A percentile compares a stretch with the other conserved stretches of the same genome.
These are phyloP conservation scores for Lablab purpureus DNA, from an alignment of 306 rosid species.

Conservation along the genomic window DNA sequence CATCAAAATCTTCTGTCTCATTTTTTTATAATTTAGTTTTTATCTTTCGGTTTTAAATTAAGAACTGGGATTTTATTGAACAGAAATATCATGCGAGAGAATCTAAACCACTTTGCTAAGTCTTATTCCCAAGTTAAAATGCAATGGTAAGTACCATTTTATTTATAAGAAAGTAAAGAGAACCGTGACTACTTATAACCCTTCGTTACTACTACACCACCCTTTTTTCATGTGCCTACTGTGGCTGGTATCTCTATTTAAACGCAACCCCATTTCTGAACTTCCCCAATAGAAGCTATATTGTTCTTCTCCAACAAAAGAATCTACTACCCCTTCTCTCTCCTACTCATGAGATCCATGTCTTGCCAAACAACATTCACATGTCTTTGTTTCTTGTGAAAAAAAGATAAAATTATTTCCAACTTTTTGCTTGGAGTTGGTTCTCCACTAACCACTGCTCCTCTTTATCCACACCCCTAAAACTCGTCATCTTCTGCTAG, in stretches of 20 bases:
- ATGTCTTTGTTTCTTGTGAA: slow-evolving; percentile 78
- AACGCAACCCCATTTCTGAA: slow-evolving; percentile 4
- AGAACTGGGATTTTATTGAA: not conserved
- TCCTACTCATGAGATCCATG: slow-evolving; percentile 68
- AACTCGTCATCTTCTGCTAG: slow-evolving; percentile 53
- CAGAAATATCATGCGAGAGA: not conserved
- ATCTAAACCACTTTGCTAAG: not conserved
- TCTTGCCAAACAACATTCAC: slow-evolving; percentile 86
- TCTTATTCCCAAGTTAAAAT: slow-evolving; percentile 5
- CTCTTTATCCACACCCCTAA: slow-evolving; percentile 58
- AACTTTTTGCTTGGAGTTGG: slow-evolving; percentile 56
- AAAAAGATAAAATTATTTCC: slow-evolving; percentile 50
- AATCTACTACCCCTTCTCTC: slow-evolving; percentile 62
- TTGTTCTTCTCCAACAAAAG: slow-evolving; percentile 37
- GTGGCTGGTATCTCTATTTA: slow-evolving; percentile 39
- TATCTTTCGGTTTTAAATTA: no score
- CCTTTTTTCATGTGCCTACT: slow-evolving; percentile 11
- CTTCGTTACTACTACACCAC: not conserved
- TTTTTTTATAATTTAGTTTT: no score
- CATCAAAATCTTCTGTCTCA: no score
- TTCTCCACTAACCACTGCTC: slow-evolving; percentile 55
- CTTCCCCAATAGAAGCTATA: slow-evolving; percentile 31
- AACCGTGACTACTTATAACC: slow-evolving; percentile 38
- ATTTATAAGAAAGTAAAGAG: slow-evolving; percentile 1
- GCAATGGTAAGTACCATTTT: slow-evolving; percentile 13